These are phyloP conservation scores for Osmanthus fragrans DNA, from an alignment of 257 asterid genomes.

Conservation along the genomic window DNA sequence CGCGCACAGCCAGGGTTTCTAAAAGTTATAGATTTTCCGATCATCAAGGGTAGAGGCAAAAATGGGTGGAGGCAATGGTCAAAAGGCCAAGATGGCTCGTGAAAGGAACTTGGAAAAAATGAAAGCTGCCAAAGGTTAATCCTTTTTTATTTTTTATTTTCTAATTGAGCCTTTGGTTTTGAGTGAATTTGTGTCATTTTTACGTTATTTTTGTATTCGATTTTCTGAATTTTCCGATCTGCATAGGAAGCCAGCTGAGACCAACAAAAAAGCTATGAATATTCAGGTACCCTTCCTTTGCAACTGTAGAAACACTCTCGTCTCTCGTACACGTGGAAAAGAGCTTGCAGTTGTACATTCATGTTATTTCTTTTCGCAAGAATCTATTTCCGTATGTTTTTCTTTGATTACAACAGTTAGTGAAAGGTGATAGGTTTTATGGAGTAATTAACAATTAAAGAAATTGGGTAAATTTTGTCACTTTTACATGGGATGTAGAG, in stretches of 20 bases:
- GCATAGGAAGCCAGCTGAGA: conserved; percentile 54
- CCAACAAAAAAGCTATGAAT: conserved; percentile 56
- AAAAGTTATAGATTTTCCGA: background rate
- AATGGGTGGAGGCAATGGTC: conserved; percentile 97
- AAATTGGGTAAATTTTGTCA: background rate
- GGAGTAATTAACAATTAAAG: background rate
- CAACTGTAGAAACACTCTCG: background rate
- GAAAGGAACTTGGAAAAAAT: conserved; percentile 72
- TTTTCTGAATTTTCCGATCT: conserved; percentile 25
- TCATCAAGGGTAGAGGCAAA: background rate
- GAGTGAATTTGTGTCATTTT: background rate
- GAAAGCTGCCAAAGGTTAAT: conserved; percentile 62
- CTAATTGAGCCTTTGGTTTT: background rate
- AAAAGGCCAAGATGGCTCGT: conserved; percentile 85
- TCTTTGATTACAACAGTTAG: background rate
- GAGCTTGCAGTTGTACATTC: background rate
- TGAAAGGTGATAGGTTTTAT: background rate
- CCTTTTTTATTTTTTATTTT: background rate
- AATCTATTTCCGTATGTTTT: background rate
- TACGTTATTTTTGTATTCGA: background rate
- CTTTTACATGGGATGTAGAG: background rate
- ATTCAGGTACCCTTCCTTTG: conserved; percentile 36
- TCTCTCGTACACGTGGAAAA: background rate
- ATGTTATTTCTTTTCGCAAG: background rate
- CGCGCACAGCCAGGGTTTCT: conserved; percentile 20